Percentiles rank a stretch among this genome's conserved stretches.
Conservation (phyloP, 495 filamentous ascomycete genomes). For the Neurospora hispaniola region DNA sequence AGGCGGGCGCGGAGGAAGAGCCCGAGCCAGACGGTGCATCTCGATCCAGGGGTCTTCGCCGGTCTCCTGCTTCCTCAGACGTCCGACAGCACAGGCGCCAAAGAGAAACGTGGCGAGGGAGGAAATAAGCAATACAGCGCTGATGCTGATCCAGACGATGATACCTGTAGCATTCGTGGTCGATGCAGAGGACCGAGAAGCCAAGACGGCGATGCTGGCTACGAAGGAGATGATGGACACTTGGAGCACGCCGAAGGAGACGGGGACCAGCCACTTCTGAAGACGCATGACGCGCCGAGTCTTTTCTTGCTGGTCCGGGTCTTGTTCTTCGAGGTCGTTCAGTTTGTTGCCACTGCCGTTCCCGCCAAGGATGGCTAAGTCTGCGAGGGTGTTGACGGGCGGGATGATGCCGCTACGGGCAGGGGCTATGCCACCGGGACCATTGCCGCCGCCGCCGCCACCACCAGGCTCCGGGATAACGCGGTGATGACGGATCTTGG, state of each 20-base stretch:
- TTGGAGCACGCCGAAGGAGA: conserved; percentile 3
- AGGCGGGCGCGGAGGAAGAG: conserved; percentile 7
- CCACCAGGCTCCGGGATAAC: not conserved
- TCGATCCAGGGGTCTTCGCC: conserved; percentile 14
- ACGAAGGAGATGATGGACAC: conserved; percentile 7
- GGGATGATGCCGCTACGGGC: not conserved
- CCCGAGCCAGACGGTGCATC: conserved; percentile 7
- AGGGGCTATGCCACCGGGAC: not conserved
- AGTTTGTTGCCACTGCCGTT: not conserved
- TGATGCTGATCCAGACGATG: conserved; percentile 3
- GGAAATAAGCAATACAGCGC: conserved; percentile 3
- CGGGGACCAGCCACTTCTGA: not conserved
- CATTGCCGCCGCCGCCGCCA: not conserved
- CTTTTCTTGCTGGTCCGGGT: not conserved
- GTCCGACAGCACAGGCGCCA: not conserved
- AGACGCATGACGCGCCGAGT: not conserved
- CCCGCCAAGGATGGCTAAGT: not conserved
- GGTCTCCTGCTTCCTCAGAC: not conserved
- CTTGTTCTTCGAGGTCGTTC: not conserved
- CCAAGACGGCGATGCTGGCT: conserved; percentile 6
- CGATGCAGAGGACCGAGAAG: conserved; percentile 1
- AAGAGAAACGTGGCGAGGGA: conserved; percentile 1
- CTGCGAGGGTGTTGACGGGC: not conserved
- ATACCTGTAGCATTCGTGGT: not conserved
- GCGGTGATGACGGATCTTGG: conserved; percentile 7